Base-by-base conservation (phyloP, 768 basidiomycete species). In the Amanita rubescens region DNA sequence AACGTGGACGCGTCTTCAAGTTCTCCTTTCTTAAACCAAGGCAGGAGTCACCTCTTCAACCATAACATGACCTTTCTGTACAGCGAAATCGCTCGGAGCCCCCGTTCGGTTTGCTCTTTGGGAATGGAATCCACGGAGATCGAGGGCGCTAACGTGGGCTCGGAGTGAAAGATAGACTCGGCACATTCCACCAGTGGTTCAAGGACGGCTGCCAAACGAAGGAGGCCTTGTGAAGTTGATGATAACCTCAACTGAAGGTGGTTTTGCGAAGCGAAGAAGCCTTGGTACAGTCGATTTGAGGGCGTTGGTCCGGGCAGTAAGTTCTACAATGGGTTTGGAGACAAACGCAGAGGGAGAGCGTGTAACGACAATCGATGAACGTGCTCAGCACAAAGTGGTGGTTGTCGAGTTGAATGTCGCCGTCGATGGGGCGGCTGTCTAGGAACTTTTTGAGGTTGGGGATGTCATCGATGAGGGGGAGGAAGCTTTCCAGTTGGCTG, bases 401-500 rank as follows among this genome's bases (percentile, higher is more conserved):
- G 27, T 30, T 30, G 2, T 75, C 76, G n/a, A 78, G 68, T 48
- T 77, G 73, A 0, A 68, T 69, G 12, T 61, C 49, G 41, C 19
- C 41, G 25, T 71, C 67, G 46, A 72, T 62, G 10, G 75, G 76
- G 45, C 77, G 69, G 30, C 70, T 65, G 37, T 77, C 58, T 38
- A 64, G 64, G 32, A 75, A 65, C 43, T 67, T 67, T 14, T 68
- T 63, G 14, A 75, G 67, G 32, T 43, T 59, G 14, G 71, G 65
- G 7, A 76, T 57, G 49, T 57, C 54, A 5, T 59, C 54, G 51
- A 76, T 64, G 17, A 69, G 59, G 39, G 56, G 58, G 56, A 78
- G 73, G 48, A 77, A 62, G 2, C 72, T 74, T 0, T 72, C 65
- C 25, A 75, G 65, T 53, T 75, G 71, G n/a, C 74, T 65, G 1